Evolutionary conservation across 495 filamentous ascomycete species (phyloP).

Genomic region (Daldinia caldariorum): DNA sequence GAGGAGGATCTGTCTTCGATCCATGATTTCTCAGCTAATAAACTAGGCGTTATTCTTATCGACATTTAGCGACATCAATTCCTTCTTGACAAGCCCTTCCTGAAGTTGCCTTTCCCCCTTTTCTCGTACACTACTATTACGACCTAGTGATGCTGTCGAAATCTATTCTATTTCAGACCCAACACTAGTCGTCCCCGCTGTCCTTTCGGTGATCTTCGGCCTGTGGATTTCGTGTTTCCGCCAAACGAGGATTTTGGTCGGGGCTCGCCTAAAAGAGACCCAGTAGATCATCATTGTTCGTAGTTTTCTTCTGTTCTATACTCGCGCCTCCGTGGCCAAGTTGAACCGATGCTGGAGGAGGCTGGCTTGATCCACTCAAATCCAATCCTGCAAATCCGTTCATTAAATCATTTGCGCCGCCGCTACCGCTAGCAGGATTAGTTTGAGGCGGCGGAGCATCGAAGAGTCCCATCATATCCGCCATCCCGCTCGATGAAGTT

Average conservation of each 20-base stretch:
- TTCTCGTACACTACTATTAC: background rate
- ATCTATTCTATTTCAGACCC: constrained; percentile 24
- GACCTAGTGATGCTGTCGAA: background rate
- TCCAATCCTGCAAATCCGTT: constrained; percentile 85
- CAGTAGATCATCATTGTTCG: constrained; percentile 89
- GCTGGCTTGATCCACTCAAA: constrained; percentile 69
- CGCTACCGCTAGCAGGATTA: constrained; percentile 46
- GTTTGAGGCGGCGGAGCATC: constrained; percentile 58
- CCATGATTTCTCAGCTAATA: constrained; percentile 27
- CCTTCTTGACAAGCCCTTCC: constrained; percentile 11
- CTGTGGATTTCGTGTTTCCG: constrained; percentile 15
- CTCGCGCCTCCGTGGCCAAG: constrained; percentile 53
- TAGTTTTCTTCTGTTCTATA: constrained; percentile 58
- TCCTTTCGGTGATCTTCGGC: background rate
- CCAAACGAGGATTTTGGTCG: background rate
- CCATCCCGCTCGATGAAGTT: constrained; percentile 69
- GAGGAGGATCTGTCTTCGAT: constrained; percentile 17
- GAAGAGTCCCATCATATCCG: constrained; percentile 91
- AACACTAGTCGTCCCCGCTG: constrained; percentile 15
- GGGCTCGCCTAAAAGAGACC: constrained; percentile 74
- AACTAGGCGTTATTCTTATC: constrained; percentile 19
- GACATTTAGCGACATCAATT: constrained; percentile 20
- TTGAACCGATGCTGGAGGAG: constrained; percentile 64
- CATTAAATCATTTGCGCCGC: constrained; percentile 71
- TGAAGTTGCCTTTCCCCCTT: constrained; percentile 2